Evolutionary conservation across 164 flowering plant species (phyloP).

Genomic region (Vitis cinerea): DNA sequence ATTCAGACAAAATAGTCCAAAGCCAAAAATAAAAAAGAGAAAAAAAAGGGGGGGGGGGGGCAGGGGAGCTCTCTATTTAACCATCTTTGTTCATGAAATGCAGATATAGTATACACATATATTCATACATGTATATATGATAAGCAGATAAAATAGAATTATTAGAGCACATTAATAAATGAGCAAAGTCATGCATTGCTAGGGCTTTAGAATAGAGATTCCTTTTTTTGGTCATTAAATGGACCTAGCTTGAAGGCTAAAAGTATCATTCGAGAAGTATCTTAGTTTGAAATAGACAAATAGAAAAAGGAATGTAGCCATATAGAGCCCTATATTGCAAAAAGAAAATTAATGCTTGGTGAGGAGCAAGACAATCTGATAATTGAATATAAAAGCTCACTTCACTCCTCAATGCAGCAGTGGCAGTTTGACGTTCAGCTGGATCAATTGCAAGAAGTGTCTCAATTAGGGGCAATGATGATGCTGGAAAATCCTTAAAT

Average conservation of each 20-base stretch:
- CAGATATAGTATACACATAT: no score
- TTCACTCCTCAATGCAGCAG: constrained; percentile 68
- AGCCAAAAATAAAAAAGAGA: no score
- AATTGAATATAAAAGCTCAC: constrained; percentile 33
- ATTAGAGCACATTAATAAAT: no score
- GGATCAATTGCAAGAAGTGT: constrained; percentile 89
- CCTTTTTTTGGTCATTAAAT: not conserved
- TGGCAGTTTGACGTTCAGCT: constrained; percentile 65
- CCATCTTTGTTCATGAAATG: no score
- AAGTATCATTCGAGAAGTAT: not conserved
- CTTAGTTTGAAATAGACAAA: not conserved
- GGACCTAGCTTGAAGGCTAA: not conserved
- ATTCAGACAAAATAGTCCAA: no score
- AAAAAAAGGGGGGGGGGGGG: no score
- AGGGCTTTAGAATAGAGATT: no score
- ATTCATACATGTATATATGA: no score
- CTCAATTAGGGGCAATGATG: constrained; percentile 70
- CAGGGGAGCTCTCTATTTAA: no score
- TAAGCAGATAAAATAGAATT: no score
- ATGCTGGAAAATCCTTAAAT: constrained; percentile 71
- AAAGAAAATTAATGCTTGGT: not conserved
- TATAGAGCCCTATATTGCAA: not conserved
- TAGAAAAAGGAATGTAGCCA: not conserved
- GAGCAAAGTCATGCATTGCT: no score
- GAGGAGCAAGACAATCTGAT: not conserved